Evolutionary conservation across 1,284 basidiomycete species (phyloP).

Genomic region (Puccinia brachypodii): DNA sequence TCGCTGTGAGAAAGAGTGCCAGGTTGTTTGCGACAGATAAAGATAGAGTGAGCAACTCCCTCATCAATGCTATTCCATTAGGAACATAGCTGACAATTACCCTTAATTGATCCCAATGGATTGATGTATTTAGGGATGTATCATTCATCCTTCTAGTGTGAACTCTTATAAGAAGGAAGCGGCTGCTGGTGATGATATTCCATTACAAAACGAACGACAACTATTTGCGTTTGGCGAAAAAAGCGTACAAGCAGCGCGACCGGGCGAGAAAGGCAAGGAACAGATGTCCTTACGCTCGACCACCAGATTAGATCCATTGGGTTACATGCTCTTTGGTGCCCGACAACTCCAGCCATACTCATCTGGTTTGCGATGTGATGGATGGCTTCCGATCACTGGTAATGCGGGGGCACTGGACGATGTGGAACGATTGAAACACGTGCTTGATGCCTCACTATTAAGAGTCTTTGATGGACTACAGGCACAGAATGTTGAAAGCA

Average conservation of each 20-base stretch:
- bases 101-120: background rate
- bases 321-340: slow-evolving; percentile 89
- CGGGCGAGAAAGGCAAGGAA: slow-evolving; percentile 42
- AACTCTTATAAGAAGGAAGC: slow-evolving; percentile 48
- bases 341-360: slow-evolving; percentile 65
- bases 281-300: slow-evolving; percentile 52
- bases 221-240: slow-evolving; percentile 85
- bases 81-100: background rate
- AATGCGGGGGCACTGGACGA: slow-evolving; percentile 75
- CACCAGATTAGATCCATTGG: slow-evolving; percentile 75
- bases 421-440: slow-evolving; percentile 75
- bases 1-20: slow-evolving; percentile 77
- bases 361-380: slow-evolving; percentile 69
- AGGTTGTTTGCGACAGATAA: slow-evolving; percentile 73
- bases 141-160: slow-evolving; percentile 43
- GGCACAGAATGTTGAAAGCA: slow-evolving; percentile 20
- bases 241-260: slow-evolving; percentile 49
- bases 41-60: slow-evolving; percentile 70
- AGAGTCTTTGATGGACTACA: slow-evolving; percentile 84
- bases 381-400: slow-evolving; percentile 84
- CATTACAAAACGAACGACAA: slow-evolving; percentile 63
- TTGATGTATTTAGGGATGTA: slow-evolving; percentile 22
- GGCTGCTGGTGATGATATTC: slow-evolving; percentile 47
- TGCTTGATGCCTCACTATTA: slow-evolving; percentile 82
- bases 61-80: background rate